phyloP scores from a whole-genome alignment of 192 early-diverging fungal genomes.

The Coemansia furcata region DNA sequence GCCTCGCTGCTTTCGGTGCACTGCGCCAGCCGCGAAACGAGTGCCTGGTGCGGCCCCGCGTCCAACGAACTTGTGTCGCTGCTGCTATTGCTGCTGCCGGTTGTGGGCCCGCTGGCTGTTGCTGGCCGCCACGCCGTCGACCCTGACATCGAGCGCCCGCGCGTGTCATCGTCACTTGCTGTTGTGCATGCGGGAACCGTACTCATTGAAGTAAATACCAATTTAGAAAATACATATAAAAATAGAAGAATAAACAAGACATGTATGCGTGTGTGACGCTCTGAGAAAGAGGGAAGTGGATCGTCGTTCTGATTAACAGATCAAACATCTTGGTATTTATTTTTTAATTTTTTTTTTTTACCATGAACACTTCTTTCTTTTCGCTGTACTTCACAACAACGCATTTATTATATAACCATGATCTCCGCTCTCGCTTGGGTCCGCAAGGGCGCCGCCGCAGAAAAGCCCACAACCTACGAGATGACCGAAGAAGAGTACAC shows the following conservation, averaged over 20 bases:
- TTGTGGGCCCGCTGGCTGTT: background rate
- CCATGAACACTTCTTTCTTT: background rate
- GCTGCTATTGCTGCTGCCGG: no score
- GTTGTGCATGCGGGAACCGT: background rate
- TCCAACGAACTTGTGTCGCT: no score
- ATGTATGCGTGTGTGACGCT: background rate
- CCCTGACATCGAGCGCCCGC: conserved; percentile 35
- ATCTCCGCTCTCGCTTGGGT: conserved; percentile 94
- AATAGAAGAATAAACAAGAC: background rate
- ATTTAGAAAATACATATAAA: background rate
- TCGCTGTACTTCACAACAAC: background rate
- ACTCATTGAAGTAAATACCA: background rate
- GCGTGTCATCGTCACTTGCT: background rate
- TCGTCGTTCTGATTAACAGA: background rate
- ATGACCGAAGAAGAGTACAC: conserved; percentile 89
- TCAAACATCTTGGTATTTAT: background rate
- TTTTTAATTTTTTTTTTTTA: conserved; percentile 15
- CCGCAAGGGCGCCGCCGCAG: conserved; percentile 85
- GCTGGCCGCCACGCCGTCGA: conserved; percentile 29
- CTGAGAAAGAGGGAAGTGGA: background rate
- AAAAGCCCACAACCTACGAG: conserved; percentile 74
- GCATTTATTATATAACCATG: conserved; percentile 52
- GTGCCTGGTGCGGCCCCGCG: background rate
- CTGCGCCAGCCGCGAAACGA: conserved; percentile 14
- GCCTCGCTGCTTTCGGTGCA: conserved; percentile 46